These are phyloP conservation scores for Annulohypoxylon truncatum DNA, from an alignment of 2,329 filamentous ascomycete species.

Conservation along the genomic window DNA sequence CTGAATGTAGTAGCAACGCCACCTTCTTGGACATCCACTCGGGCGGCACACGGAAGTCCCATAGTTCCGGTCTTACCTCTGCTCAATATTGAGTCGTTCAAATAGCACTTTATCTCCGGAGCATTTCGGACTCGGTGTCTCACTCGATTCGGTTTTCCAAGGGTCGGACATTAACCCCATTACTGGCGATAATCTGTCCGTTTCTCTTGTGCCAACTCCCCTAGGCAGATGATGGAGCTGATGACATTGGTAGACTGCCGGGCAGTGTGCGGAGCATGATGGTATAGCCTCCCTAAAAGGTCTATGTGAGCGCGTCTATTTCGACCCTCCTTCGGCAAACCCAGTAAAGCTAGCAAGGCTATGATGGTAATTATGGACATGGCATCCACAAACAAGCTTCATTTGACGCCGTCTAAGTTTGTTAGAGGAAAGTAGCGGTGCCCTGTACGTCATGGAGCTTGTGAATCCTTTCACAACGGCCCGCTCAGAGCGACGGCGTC, in stretches of 20 bases:
- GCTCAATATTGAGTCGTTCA: background rate
- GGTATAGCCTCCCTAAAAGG: background rate
- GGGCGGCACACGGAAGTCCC: constrained; percentile 6
- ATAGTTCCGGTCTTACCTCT: constrained; percentile 10
- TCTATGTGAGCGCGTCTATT: constrained; percentile 1
- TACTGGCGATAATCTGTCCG: background rate
- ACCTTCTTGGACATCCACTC: constrained; percentile 17
- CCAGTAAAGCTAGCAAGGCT: constrained; percentile 9
- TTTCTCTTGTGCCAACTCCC: background rate
- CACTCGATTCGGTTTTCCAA: background rate
- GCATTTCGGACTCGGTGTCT: constrained; percentile 1
- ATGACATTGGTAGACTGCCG: background rate
- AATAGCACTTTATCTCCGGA: constrained; percentile 8
- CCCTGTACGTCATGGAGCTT: constrained; percentile 27
- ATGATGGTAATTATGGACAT: constrained; percentile 1
- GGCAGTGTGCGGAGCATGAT: constrained; percentile 5
- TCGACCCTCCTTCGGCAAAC: background rate
- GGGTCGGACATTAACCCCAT: constrained; percentile 4
- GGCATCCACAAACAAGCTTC: background rate
- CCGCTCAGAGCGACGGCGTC: constrained; percentile 22
- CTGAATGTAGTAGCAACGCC: constrained; percentile 28
- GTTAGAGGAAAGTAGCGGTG: constrained; percentile 10
- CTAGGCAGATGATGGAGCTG: background rate
- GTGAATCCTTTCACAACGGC: constrained; percentile 35
- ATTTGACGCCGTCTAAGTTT: constrained; percentile 13